Conservation (phyloP, 495 filamentous ascomycete genomes). For the Penicillium pancosmium region DNA sequence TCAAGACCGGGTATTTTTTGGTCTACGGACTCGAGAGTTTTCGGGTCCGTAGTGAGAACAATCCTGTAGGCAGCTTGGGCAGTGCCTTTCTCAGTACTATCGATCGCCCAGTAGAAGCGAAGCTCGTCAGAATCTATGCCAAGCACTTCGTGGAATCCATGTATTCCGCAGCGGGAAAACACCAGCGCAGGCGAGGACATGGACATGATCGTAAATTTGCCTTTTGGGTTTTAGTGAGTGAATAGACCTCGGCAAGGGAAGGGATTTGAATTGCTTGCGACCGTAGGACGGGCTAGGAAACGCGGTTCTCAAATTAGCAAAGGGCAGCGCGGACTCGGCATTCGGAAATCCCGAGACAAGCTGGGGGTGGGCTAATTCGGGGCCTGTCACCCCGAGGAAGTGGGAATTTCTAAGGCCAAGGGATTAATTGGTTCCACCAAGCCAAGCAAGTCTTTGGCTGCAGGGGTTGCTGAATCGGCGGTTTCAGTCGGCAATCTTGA, state of each 20-base stretch:
- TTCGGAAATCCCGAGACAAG: constrained; percentile 2
- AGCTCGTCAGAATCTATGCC: constrained; percentile 33
- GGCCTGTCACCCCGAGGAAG: neutral
- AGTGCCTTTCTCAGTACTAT: constrained; percentile 5
- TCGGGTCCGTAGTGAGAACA: constrained; percentile 16
- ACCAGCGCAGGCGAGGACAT: constrained; percentile 13
- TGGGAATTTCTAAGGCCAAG: neutral
- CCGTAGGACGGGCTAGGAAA: neutral
- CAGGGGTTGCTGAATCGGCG: neutral
- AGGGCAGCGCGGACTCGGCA: neutral
- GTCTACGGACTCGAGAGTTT: constrained; percentile 1
- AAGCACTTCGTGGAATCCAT: constrained; percentile 33
- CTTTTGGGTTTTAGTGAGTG: neutral
- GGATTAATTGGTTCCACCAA: neutral
- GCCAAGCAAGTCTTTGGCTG: neutral
- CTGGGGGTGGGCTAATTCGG: neutral
- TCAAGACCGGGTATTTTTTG: constrained; percentile 4
- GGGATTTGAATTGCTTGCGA: no score
- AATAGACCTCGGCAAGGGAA: neutral
- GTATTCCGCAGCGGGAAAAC: constrained; percentile 31
- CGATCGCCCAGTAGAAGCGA: constrained; percentile 30
- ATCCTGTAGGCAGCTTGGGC: constrained; percentile 27
- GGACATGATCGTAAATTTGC: neutral
- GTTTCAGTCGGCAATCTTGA: neutral
- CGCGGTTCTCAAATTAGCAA: neutral